These are phyloP conservation scores for Moesziomyces parantarcticus DNA, from an alignment of 1,284 basidiomycete species.

Conservation along the genomic window DNA sequence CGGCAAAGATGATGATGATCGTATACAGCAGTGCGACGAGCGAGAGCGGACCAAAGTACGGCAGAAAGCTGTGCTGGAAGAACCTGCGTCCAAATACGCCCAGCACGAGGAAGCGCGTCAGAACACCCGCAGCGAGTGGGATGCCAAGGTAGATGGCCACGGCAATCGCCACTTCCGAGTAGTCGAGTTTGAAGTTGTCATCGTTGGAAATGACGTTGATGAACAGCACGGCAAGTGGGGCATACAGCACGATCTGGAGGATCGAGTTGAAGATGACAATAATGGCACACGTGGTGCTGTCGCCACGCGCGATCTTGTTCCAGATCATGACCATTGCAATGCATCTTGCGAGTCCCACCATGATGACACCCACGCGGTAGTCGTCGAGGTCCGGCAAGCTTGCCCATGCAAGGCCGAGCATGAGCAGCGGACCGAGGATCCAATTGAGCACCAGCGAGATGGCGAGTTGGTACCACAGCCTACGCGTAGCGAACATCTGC, in stretches of 20 bases:
- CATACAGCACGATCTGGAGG: constrained; percentile 81
- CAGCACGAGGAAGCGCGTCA: constrained; percentile 76
- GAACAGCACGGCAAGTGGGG: constrained; percentile 80
- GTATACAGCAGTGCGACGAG: constrained; percentile 74
- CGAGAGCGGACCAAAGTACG: constrained; percentile 77
- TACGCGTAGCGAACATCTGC: constrained; percentile 72
- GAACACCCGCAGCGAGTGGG: constrained; percentile 76
- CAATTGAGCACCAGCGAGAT: constrained; percentile 83
- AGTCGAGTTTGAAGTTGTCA: constrained; percentile 73
- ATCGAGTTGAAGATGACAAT: constrained; percentile 73
- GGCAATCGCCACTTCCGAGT: constrained; percentile 78
- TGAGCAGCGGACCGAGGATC: constrained; percentile 80
- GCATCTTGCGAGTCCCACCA: constrained; percentile 74
- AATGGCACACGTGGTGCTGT: constrained; percentile 80
- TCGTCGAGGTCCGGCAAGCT: constrained; percentile 76
- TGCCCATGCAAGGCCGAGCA: constrained; percentile 86
- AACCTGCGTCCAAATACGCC: constrained; percentile 71
- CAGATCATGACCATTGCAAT: constrained; percentile 65
- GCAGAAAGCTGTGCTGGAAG: constrained; percentile 74
- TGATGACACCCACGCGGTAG: constrained; percentile 72
- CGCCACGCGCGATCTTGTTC: constrained; percentile 82
- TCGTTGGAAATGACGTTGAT: constrained; percentile 74
- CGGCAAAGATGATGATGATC: constrained; percentile 81
- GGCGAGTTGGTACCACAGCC: constrained; percentile 78
- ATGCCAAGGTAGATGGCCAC: constrained; percentile 76